A percentile compares a stretch with the other conserved stretches of the same genome.
Conservation (phyloP, 441 rosid genomes). For the Brassica balearica region DNA sequence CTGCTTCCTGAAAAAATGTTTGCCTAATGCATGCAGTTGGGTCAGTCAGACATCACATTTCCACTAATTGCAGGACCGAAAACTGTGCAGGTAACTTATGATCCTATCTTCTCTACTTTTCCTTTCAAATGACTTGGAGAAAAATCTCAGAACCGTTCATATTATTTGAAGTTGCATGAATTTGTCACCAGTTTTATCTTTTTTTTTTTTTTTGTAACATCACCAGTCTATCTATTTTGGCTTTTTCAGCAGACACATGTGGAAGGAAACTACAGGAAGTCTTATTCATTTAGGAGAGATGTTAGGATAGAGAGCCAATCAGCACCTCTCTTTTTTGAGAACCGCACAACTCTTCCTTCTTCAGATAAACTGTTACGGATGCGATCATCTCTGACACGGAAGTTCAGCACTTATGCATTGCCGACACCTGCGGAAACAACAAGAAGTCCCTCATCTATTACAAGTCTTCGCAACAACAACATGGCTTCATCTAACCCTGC, state of each 20-base stretch:
- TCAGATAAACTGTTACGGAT: slow-evolving; percentile 50
- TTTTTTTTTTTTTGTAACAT: too few species aligned
- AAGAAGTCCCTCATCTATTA: slow-evolving; percentile 53
- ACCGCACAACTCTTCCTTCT: slow-evolving; percentile 42
- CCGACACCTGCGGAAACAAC: slow-evolving; percentile 67
- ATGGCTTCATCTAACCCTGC: slow-evolving; percentile 36
- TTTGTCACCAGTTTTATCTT: slow-evolving; percentile 17
- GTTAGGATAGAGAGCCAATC: slow-evolving; percentile 55
- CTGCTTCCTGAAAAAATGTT: slow-evolving; percentile 14
- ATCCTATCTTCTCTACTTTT: slow-evolving; percentile 10
- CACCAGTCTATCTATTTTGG: not conserved
- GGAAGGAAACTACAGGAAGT: slow-evolving; percentile 46
- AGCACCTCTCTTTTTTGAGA: slow-evolving; percentile 62
- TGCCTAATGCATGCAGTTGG: slow-evolving; percentile 64
- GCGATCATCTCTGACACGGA: slow-evolving; percentile 55
- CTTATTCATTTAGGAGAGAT: slow-evolving; percentile 56
- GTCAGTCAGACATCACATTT: slow-evolving; percentile 66
- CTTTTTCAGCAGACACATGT: slow-evolving; percentile 61
- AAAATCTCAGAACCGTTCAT: slow-evolving; percentile 1
- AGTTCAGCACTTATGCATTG: slow-evolving; percentile 68
- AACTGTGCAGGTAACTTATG: slow-evolving; percentile 57
- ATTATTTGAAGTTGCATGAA: not conserved
- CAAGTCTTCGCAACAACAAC: slow-evolving; percentile 38
- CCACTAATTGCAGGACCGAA: slow-evolving; percentile 53
- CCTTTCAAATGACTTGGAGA: not conserved